Conservation (phyloP, 352 stramenopile species). For the Globisporangium megalacanthum region DNA sequence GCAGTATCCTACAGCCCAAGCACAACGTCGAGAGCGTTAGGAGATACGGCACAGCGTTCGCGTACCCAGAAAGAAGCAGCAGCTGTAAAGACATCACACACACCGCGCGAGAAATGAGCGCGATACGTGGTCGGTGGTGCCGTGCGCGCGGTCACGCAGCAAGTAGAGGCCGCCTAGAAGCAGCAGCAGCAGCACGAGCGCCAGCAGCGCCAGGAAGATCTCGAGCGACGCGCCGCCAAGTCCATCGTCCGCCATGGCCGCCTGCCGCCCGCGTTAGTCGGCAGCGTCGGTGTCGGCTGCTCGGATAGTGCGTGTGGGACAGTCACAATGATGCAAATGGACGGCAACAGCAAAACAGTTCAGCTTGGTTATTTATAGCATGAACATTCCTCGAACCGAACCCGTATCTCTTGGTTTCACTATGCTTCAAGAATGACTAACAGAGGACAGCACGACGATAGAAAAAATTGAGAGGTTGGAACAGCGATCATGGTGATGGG, state of each 20-base stretch:
- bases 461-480: no score
- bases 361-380: no score
- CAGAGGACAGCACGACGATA: no score
- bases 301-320: not conserved
- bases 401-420: no score
- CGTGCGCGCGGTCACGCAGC: conserved; percentile 41
- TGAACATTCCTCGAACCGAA: no score
- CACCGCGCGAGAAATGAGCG: conserved; percentile 44
- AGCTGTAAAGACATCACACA: no score
- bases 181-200: conserved; percentile 60
- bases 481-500: no score
- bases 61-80: not conserved
- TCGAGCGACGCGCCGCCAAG: conserved; percentile 37
- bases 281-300: not conserved
- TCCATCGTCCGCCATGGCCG: conserved; percentile 2
- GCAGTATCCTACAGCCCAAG: conserved; percentile 27
- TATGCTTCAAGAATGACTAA: no score
- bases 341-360: not conserved
- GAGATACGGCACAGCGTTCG: not conserved
- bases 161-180: conserved; percentile 62
- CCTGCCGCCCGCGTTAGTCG: not conserved
- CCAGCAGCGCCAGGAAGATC: conserved; percentile 64
- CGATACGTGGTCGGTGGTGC: conserved; percentile 19
- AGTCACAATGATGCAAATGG: no score
- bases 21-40: not conserved